Base-by-base conservation (phyloP, 495 filamentous ascomycete genomes). In the Annulohypoxylon nitens region DNA sequence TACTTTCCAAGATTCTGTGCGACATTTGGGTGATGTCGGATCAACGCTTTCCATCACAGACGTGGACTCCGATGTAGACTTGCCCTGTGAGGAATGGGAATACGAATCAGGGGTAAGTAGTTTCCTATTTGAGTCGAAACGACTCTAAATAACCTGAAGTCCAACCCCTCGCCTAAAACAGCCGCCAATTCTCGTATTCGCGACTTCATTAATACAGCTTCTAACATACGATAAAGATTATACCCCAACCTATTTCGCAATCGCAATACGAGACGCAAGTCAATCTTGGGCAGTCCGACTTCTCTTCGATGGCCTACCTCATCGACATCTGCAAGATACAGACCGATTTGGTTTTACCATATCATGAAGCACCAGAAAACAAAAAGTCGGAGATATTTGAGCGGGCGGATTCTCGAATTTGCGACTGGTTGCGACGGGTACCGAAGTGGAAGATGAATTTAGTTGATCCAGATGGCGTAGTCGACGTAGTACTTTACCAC, bases 401-500 rank as follows among this genome's bases (percentile, higher is more conserved):
- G 58, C 71, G 88, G 23, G 89, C 90, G 58, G 92, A 94, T 74
- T 85, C 88, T 7, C 86, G 86, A 45, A 87, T 93, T 36, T 87
- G 88, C 20, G 92, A 89, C 76, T 93, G 91, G 88, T 82, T 85
- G 25, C 86, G 91, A 60, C 88, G 92, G 71, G 84, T 93, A 0
- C 92, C 92, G 0, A 84, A 85, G 39, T 86, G 83, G 57, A 93
- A 93, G 75, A 84, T 85, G 57, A 87, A 90, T 57, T 82, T 93
- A 11, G 80, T 92, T 48, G 86, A 88, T 18, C 82, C 86, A n/a
- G 86, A 90, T 61, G 82, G 85, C 14, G 82, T 86, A 12, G 85
- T 91, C 5, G 91, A 93, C 66, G 88, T 93, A 77, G 86, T 93
- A 75, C 87, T 93, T 72, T 93, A 93, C 79, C 90, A 92, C 74